Evolutionary conservation across 2,329 filamentous ascomycete species (phyloP), one percentile per base, ranked within the genome.

Genomic region (Calonectria pteridis): DNA sequence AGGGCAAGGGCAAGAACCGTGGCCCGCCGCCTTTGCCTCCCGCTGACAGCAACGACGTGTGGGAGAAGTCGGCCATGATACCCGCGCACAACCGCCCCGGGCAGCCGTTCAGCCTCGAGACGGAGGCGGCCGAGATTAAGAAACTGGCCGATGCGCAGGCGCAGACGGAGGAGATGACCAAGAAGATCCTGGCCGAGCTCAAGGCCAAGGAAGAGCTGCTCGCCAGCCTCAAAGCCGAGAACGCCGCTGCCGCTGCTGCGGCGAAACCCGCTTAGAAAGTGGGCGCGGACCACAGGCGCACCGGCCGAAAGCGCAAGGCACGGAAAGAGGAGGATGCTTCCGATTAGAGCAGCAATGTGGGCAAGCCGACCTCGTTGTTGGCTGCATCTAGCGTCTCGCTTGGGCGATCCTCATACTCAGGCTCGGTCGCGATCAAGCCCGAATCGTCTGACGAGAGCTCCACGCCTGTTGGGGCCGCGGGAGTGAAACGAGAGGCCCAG

Each of bases 31-130:
- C 83, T 10, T 81, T 83, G 49, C 85, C 82, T 9, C 78, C 82
- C 6, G 77, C 83, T 2, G 82, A 84, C 51, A 81, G 87, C 77
- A 88, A 89, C 77, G 88, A 90, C 69, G 87, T 91, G 62, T 89
- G 91, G 77, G 91, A 93, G 77, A 90, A 93, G 73, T 94, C 93
- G 64, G 94, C 94, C 70, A 92, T 95, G 87, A 92, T 97, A 75
- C 95, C 95, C 6, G 87, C 91, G 70, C 88, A 87, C 62, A 93
- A 91, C 80, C 88, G 91, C 11, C 91, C 92, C 2, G 92, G 89
- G 40, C 93, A 93, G 81, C 93, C 92, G n/a, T 96, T 94, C 82
- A 94, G 93, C 83, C 88, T 89, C 72, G 92, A 94, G 85, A 93
- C 92, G 62, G 94, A 94, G 85, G 87, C 89, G 76, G 84, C 90